phyloP scores from a whole-genome alignment of 2,329 filamentous ascomycete genomes.

The Penicillium sp. region DNA sequence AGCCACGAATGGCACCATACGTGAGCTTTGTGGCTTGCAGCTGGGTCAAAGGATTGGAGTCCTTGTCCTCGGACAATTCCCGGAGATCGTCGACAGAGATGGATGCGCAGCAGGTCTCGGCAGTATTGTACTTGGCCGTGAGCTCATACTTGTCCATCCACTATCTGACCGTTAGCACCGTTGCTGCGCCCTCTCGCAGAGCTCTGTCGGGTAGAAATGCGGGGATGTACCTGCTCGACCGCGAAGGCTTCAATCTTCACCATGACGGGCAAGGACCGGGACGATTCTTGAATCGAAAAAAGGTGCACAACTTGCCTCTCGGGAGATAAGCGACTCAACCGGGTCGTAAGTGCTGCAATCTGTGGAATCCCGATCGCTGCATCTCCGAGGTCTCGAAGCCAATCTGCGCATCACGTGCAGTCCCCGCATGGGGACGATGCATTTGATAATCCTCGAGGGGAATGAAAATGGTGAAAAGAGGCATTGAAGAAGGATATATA shows the following conservation, averaged over 20 bases:
- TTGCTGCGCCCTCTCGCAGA: background rate
- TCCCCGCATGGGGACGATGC: background rate
- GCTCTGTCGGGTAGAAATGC: constrained; percentile 27
- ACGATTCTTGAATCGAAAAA: no score
- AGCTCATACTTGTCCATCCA: constrained; percentile 58
- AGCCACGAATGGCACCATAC: constrained; percentile 72
- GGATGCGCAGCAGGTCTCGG: constrained; percentile 57
- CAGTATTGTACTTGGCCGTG: constrained; percentile 55
- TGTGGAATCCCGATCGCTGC: no score
- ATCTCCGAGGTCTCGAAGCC: no score
- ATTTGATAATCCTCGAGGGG: no score
- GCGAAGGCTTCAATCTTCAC: constrained; percentile 44
- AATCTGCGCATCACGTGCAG: background rate
- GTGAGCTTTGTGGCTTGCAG: constrained; percentile 57
- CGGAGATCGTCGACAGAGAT: constrained; percentile 55
- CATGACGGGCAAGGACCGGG: constrained; percentile 35
- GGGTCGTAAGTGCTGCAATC: no score
- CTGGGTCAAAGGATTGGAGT: constrained; percentile 43
- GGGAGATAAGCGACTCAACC: no score
- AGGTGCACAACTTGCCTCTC: no score
- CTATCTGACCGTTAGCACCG: constrained; percentile 30
- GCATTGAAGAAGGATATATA: no score
- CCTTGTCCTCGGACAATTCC: constrained; percentile 54
- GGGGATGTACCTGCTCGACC: constrained; percentile 63
- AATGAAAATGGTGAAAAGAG: no score